phyloP scores from a whole-genome alignment of 805 yeast species.

The Yamadazyma ubonensis region DNA sequence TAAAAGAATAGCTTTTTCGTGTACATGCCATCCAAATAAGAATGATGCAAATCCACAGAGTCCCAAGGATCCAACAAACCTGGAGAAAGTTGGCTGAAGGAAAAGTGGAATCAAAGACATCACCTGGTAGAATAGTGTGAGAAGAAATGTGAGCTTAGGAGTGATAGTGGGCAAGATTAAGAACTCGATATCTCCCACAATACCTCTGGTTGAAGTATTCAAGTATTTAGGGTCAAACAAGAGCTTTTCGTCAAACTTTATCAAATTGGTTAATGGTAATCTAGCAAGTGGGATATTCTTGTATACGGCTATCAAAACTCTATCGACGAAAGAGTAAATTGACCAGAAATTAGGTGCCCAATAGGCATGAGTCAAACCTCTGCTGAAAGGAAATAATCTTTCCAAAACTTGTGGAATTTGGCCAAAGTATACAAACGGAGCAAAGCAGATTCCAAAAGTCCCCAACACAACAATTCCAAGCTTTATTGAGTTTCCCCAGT shows the following conservation, averaged over 20 bases:
- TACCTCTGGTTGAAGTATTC: constrained; percentile 64
- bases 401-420: constrained; percentile 62
- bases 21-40: constrained; percentile 98
- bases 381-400: constrained; percentile 86
- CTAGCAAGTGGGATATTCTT: constrained; percentile 33
- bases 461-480: constrained; percentile 61
- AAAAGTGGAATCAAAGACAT: constrained; percentile 71
- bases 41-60: constrained; percentile 90
- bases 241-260: constrained; percentile 47
- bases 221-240: constrained; percentile 32
- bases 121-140: constrained; percentile 82
- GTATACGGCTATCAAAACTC: constrained; percentile 55
- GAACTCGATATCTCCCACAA: constrained; percentile 89
- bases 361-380: constrained; percentile 96
- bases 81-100: constrained; percentile 66
- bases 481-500: constrained; percentile 59
- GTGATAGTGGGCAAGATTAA: constrained; percentile 75
- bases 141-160: constrained; percentile 72
- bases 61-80: constrained; percentile 82
- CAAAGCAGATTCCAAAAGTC: constrained; percentile 69
- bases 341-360: constrained; percentile 99
- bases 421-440: constrained; percentile 65
- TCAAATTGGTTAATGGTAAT: constrained; percentile 27
- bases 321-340: constrained; percentile 77
- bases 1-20: constrained; percentile 92